Conservation (phyloP, 2,329 filamentous ascomycete genomes). For the Hypoxylon sp. region DNA sequence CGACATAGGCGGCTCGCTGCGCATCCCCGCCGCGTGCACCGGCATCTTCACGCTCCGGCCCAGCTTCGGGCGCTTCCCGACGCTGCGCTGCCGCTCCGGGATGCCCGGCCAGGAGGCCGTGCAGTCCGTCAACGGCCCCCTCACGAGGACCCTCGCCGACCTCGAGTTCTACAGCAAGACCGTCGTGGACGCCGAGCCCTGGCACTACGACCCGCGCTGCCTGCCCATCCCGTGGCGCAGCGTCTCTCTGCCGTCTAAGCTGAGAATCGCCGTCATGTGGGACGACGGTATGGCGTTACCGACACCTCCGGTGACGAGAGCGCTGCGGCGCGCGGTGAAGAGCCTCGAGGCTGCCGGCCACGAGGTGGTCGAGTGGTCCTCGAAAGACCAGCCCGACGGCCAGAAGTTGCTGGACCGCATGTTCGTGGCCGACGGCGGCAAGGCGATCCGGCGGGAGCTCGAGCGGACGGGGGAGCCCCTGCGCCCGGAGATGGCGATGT, state of each 20-base stretch:
- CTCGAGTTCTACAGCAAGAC: slow-evolving; percentile 66
- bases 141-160: slow-evolving; percentile 68
- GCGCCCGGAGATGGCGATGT: slow-evolving; percentile 48
- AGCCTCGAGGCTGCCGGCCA: slow-evolving; percentile 61
- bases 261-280: slow-evolving; percentile 73
- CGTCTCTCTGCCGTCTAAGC: slow-evolving; percentile 51
- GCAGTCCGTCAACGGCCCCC: slow-evolving; percentile 72
- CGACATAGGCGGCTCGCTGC: slow-evolving; percentile 52
- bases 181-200: slow-evolving; percentile 65
- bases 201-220: slow-evolving; percentile 68
- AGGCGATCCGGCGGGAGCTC: slow-evolving; percentile 56
- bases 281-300: slow-evolving; percentile 74
- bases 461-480: slow-evolving; percentile 58
- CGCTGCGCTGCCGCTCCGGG: slow-evolving; percentile 64
- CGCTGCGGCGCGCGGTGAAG: slow-evolving; percentile 60
- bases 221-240: slow-evolving; percentile 69
- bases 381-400: slow-evolving; percentile 57
- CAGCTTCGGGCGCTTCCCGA: slow-evolving; percentile 71
- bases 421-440: slow-evolving; percentile 63
- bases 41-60: slow-evolving; percentile 50
- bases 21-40: slow-evolving; percentile 52
- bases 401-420: slow-evolving; percentile 56
- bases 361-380: slow-evolving; percentile 66
- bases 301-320: slow-evolving; percentile 73
- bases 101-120: slow-evolving; percentile 75